Evolutionary conservation across 768 basidiomycete genomes (phyloP).

Genomic region (Filobasidium wieringae): DNA sequence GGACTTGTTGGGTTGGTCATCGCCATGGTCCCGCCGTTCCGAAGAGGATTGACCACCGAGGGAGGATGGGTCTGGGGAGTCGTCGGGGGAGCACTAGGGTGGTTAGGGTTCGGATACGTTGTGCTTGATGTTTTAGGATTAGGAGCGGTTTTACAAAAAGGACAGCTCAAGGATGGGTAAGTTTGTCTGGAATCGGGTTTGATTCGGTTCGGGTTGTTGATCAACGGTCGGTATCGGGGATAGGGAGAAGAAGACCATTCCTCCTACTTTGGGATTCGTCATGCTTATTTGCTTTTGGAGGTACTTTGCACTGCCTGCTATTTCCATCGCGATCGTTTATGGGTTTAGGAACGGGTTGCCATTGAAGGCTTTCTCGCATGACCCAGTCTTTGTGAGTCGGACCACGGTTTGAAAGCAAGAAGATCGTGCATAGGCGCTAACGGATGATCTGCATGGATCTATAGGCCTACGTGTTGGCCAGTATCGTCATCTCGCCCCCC

Average conservation of each 20-base stretch:
- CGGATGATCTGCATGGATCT: not conserved
- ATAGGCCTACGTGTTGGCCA: slow-evolving; percentile 30
- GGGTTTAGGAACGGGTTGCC: slow-evolving; percentile 30
- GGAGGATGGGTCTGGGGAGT: slow-evolving; percentile 29
- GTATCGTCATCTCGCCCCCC: slow-evolving; percentile 27
- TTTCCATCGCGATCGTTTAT: slow-evolving; percentile 23
- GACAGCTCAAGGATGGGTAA: slow-evolving; percentile 21
- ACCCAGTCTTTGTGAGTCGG: slow-evolving; percentile 34
- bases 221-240: not conserved
- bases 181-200: slow-evolving; percentile 6
- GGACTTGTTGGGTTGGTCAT: slow-evolving; percentile 25
- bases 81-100: slow-evolving; percentile 20
- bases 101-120: slow-evolving; percentile 24
- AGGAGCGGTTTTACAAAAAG: slow-evolving; percentile 20
- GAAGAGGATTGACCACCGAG: slow-evolving; percentile 5
- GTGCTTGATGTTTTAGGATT: slow-evolving; percentile 25
- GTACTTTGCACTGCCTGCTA: slow-evolving; percentile 25
- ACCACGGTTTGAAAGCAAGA: not conserved
- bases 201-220: not conserved
- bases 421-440: not conserved
- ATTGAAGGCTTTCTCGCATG: slow-evolving; percentile 27
- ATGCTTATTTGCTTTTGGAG: slow-evolving; percentile 26
- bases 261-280: slow-evolving; percentile 30
- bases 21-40: slow-evolving; percentile 28
- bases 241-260: slow-evolving; percentile 20